These are phyloP conservation scores for Claviceps sp. DNA, from an alignment of 2,329 filamentous ascomycete genomes.

Conservation along the genomic window DNA sequence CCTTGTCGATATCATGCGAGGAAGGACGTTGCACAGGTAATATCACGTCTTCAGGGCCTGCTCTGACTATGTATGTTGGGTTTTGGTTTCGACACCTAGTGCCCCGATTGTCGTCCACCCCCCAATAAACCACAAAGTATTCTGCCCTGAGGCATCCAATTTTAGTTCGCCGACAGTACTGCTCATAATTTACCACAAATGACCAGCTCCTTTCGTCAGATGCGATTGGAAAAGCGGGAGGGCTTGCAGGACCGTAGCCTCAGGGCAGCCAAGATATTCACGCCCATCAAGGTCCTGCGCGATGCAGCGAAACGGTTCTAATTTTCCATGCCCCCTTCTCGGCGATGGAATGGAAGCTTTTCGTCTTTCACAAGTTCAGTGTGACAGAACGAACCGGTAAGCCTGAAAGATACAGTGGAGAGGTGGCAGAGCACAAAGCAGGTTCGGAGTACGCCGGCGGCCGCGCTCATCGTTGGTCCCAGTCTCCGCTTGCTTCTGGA, in stretches of 20 bases:
- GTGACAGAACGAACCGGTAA: not conserved
- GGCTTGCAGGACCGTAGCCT: not conserved
- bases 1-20: not conserved
- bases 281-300: not conserved
- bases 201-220: not conserved
- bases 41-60: not conserved
- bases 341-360: not conserved
- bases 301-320: no score
- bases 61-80: not conserved
- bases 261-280: not conserved
- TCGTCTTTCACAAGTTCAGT: not conserved
- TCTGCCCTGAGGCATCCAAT: not conserved
- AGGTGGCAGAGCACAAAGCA: not conserved
- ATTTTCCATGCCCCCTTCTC: not conserved
- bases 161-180: no score
- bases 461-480: not conserved
- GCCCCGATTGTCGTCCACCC: not conserved
- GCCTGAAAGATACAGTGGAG: not conserved
- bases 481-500: not conserved
- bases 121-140: not conserved
- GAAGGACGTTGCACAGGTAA: not conserved
- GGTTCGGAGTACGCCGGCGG: not conserved
- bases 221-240: not conserved
- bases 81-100: not conserved
- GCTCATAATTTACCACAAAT: no score